phyloP scores from a whole-genome alignment of 2,329 filamentous ascomycete genomes.

The Trichocomaceae sp. region DNA sequence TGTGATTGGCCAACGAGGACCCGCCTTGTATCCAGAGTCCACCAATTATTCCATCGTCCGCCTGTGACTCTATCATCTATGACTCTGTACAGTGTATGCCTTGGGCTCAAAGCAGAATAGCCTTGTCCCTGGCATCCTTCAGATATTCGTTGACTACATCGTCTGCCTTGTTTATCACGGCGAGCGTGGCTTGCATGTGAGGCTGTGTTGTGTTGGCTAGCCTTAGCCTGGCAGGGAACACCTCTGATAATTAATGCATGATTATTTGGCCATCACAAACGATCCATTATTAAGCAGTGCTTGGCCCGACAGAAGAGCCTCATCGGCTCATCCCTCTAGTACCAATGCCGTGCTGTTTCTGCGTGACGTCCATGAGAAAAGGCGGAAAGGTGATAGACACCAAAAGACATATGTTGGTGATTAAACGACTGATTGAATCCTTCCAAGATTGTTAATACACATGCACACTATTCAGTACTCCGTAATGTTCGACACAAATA shows the following conservation, averaged over 20 bases:
- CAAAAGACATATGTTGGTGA: no score
- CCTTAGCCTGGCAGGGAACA: neutral
- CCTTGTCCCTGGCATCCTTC: neutral
- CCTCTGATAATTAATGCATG: no score
- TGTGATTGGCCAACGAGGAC: neutral
- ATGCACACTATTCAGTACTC: no score
- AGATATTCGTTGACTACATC: neutral
- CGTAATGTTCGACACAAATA: no score
- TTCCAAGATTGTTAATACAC: no score
- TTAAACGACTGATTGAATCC: no score
- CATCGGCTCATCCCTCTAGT: neutral
- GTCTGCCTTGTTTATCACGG: slow-evolving; percentile 3
- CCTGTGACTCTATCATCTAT: neutral
- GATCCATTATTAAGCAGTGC: neutral
- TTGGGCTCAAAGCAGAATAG: neutral
- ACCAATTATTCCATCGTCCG: neutral
- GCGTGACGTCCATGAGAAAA: neutral
- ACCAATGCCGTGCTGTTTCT: neutral
- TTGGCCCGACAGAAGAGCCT: slow-evolving; percentile 6
- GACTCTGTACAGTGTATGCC: neutral
- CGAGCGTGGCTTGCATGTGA: slow-evolving; percentile 2
- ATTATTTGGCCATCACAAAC: neutral
- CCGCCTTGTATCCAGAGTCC: neutral
- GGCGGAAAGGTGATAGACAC: neutral
- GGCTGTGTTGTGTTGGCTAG: slow-evolving; percentile 1